Percentiles rank a stretch among this genome's conserved stretches.
These are phyloP conservation scores for Eucalyptus polybractea DNA, from an alignment of 345 rosid species.

Conservation along the genomic window DNA sequence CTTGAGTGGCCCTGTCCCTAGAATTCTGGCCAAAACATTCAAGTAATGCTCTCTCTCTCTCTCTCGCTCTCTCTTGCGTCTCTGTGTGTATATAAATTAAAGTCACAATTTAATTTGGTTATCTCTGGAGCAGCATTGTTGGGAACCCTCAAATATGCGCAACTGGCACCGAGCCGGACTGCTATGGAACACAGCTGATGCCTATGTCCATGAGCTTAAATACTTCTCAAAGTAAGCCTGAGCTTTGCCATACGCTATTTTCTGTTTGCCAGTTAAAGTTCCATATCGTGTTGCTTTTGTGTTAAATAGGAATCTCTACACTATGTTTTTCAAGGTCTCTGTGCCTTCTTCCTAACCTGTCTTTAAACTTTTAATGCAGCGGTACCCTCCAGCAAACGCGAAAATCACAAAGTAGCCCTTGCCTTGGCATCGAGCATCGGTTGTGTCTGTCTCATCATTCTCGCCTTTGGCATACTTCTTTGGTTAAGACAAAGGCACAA, in stretches of 20 bases:
- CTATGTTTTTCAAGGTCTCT: neutral
- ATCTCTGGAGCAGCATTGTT: conserved; percentile 42
- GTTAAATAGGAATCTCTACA: neutral
- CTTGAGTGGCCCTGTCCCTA: conserved; percentile 79
- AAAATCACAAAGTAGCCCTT: conserved; percentile 58
- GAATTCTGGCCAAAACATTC: conserved; percentile 84
- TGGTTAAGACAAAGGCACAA: conserved; percentile 82
- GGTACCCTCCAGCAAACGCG: conserved; percentile 19
- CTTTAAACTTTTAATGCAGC: conserved; percentile 14
- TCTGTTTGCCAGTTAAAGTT: neutral
- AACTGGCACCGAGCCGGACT: conserved; percentile 84
- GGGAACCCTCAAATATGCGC: conserved; percentile 90
- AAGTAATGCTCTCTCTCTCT: conserved; percentile 32
- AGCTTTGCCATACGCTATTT: neutral
- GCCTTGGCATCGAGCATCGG: conserved; percentile 71
- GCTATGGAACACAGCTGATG: conserved; percentile 66
- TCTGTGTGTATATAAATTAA: neutral
- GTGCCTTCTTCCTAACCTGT: neutral
- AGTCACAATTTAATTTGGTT: neutral
- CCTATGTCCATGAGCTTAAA: conserved; percentile 98
- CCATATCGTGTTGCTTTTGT: neutral
- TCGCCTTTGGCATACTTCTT: conserved; percentile 53
- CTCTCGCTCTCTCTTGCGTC: neutral
- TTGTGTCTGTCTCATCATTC: conserved; percentile 43
- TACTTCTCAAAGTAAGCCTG: conserved; percentile 40